A percentile compares a stretch with the other conserved stretches of the same genome.
These are phyloP conservation scores for Fusarium gaditjirri DNA, from an alignment of 2,329 filamentous ascomycete species.

Conservation along the genomic window DNA sequence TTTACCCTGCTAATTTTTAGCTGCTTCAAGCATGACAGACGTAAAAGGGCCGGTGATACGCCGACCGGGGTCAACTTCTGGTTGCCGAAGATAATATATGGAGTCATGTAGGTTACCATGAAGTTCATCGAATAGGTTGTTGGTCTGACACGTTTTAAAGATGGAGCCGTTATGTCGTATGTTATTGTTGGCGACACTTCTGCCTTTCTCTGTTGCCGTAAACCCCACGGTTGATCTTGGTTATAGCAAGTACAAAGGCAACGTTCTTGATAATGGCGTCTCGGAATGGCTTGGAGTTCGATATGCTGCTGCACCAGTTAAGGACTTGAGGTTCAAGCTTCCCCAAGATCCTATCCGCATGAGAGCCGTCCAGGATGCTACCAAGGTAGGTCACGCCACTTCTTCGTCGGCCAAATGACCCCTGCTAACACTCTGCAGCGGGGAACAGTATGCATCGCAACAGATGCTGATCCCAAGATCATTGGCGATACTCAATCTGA, in stretches of 20 bases:
- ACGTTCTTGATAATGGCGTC: constrained; percentile 64
- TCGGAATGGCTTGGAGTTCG: constrained; percentile 80
- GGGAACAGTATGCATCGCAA: constrained; percentile 47
- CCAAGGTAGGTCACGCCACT: constrained; percentile 54
- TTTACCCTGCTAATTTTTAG: not conserved
- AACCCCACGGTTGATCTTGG: constrained; percentile 64
- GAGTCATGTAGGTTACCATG: not conserved
- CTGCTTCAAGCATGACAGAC: not conserved
- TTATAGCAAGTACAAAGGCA: constrained; percentile 74
- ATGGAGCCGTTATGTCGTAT: constrained; percentile 6
- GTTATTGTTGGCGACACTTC: constrained; percentile 2
- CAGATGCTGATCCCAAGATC: constrained; percentile 31
- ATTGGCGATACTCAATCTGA: constrained; percentile 56
- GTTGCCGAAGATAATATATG: not conserved
- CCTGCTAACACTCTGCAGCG: constrained; percentile 32
- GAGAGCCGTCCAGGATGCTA: constrained; percentile 61
- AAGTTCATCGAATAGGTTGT: too few relatives aligned
- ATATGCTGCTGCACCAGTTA: constrained; percentile 76
- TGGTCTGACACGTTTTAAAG: not conserved
- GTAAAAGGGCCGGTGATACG: not conserved
- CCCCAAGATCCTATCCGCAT: constrained; percentile 69
- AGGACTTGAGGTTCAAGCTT: constrained; percentile 72
- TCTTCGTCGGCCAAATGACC: rapidly evolving
- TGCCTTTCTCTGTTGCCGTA: constrained; percentile 18
- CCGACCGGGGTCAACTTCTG: constrained; percentile 4